Evolutionary conservation across 2,329 filamentous ascomycete genomes (phyloP), one percentile per base, ranked within the genome.

Genomic region (Aspergillus felis): DNA sequence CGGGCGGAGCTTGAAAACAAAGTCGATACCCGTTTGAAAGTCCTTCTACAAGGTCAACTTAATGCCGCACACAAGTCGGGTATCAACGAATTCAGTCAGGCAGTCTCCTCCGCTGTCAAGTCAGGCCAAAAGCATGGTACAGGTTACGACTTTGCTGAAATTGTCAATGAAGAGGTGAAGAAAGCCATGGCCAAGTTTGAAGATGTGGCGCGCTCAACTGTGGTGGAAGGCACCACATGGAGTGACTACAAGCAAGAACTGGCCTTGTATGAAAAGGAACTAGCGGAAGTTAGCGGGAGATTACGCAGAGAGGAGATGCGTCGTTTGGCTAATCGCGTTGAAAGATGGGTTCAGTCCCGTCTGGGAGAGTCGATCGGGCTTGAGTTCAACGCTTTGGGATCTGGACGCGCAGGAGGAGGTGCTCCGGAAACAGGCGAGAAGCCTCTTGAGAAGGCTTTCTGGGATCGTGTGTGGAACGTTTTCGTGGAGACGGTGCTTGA

Each of bases 301-400:
- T 78, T 99, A 65, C 86, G 94, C 66, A 92, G 94, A 70, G 94
- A 99, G 64, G 94, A 99, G 77, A 96, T 99, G 91, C 87, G 93
- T 61, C 87, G 94, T 24, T 79, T 99, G 61, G 92, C 94, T 1
- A 94, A 88, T 32, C 85, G 94, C 22, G 89, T 97, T 25, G 94
- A 99, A 77, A 86, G 93, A 66, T 97, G 92, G 91, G 92, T 99
- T 61, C 88, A 89, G 68, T 91, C 91, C 57, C 87, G 92, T 50
- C 82, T 99, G 35, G 87, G 87, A 35, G 94, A 99, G 71, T 90
- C 90, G 17, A 82, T 97, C 47, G 92, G 93, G 14, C 78, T 97
- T 20, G 92, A 97, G 71, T 97, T 99, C 82, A 97, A 96, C 78
- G 94, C 92, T 71, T 84, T 97, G 51, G 93, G 93, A 3, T 94